Base-by-base conservation (phyloP, 148 eudicot genomes). In the Rhododendron ferrugineum region DNA sequence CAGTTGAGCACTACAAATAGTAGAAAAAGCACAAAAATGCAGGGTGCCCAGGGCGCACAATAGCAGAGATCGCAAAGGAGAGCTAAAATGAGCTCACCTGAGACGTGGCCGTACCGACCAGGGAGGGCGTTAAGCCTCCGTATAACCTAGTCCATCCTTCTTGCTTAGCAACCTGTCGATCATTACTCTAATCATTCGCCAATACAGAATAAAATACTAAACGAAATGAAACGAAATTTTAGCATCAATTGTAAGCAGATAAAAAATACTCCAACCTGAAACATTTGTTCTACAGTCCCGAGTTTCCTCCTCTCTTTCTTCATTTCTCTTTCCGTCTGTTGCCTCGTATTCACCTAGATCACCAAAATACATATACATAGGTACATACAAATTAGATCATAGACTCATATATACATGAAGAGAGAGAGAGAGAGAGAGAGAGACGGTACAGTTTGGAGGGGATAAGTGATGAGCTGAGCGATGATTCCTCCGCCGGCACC, bases 401-500 rank as follows among this genome's bases (percentile, higher is more conserved):
- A 78, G 44, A 84, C 28, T 18, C 79, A 52, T 52, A 26, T 40
- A 76, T 13, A 76, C 13, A 44, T 22, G 54, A 42, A 77, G 15
- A 20, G 9, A 78, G 78, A 80, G 83, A 76, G 20, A 18, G 8
- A 77, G 78, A 80, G 78, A 42, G 49, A 22, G 74, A 66, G 47
- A 68, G 60, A 50, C 22, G 6, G 60, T 89, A 95, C 99, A 6
- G 97, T 96, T 93, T 96, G 98, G 52, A 96, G 93, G 79, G 99
- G 99, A 79, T 93, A 96, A 32, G 99, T 96, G 91, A 95, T 85
- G 91, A 96, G 99, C 89, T 96, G 99, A 86, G 99, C 99, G 84
- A 96, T 95, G 90, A 95, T 96, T 34, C 99, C 99, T 6, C 97
- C 99, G 49, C 99, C 99, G 88, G 99, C 99, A 37, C 99, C 99